phyloP scores from a whole-genome alignment of 2,329 filamentous ascomycete species.

The Pestalotiopsis sp. region DNA sequence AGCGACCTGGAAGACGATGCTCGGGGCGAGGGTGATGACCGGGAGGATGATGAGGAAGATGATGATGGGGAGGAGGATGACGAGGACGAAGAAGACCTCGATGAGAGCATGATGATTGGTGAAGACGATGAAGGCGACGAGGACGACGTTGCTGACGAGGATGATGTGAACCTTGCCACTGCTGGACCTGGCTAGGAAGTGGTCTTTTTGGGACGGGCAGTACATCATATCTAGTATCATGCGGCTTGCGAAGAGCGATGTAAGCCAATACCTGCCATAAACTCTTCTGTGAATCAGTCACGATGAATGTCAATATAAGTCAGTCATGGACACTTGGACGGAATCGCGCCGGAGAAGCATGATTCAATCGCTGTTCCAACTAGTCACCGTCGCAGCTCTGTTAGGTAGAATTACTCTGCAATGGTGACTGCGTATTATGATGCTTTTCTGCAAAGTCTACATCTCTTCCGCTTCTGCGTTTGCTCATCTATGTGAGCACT shows the following conservation, averaged over 20 bases:
- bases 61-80: constrained; percentile 26
- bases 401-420: too few species aligned
- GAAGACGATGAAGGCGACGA: constrained; percentile 16
- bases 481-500: too few species aligned
- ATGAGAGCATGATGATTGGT: neutral
- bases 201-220: too few species aligned
- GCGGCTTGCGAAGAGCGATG: neutral
- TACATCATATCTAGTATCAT: neutral
- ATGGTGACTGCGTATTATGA: too few species aligned
- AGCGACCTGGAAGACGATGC: constrained; percentile 26
- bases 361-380: too few species aligned
- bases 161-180: constrained; percentile 15
- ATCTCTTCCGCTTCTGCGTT: too few species aligned
- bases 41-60: constrained; percentile 21
- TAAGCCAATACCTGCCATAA: neutral
- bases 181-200: neutral
- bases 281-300: too few species aligned
- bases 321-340: too few species aligned
- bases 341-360: too few species aligned
- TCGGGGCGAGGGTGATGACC: constrained; percentile 19
- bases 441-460: too few species aligned
- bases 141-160: constrained; percentile 29
- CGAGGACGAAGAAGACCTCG: constrained; percentile 20
- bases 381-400: too few species aligned
- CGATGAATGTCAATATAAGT: too few species aligned